These are phyloP conservation scores for Aphanoascus verrucosus DNA, from an alignment of 2,329 filamentous ascomycete genomes.

Conservation along the genomic window DNA sequence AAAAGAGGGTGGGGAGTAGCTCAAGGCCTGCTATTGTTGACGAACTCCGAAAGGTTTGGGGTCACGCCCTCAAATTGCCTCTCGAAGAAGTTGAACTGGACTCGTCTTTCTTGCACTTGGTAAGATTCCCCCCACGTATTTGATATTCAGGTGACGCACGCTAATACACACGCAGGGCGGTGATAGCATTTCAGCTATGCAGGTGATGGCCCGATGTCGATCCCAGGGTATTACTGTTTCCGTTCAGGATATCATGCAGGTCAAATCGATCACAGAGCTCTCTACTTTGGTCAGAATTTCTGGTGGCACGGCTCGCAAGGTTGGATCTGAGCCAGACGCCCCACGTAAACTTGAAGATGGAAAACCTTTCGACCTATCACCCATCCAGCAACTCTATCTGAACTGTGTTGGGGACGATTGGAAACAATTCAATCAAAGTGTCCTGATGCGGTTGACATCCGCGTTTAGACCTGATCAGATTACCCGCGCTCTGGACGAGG, in stretches of 20 bases:
- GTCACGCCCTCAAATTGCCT: constrained; percentile 18
- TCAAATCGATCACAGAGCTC: constrained; percentile 14
- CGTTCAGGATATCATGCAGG: constrained; percentile 17
- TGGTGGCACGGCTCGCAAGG: neutral
- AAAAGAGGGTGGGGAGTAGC: neutral
- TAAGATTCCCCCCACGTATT: neutral
- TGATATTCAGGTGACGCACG: constrained; percentile 12
- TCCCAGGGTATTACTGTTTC: constrained; percentile 15
- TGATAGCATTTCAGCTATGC: constrained; percentile 23
- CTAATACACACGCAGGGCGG: constrained; percentile 18
- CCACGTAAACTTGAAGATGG: constrained; percentile 4
- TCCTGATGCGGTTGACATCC: constrained; percentile 14
- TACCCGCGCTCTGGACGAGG: constrained; percentile 10
- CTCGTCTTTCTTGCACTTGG: constrained; percentile 24
- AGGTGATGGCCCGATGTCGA: constrained; percentile 18
- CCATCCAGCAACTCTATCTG: constrained; percentile 21
- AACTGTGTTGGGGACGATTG: constrained; percentile 14
- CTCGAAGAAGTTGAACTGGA: constrained; percentile 17
- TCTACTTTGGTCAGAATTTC: constrained; percentile 7
- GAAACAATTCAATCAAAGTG: constrained; percentile 20
- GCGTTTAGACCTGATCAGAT: constrained; percentile 7
- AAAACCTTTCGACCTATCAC: constrained; percentile 17
- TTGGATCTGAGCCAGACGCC: neutral
- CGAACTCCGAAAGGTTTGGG: constrained; percentile 18
- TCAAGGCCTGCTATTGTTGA: constrained; percentile 6